phyloP scores from a whole-genome alignment of 805 yeast species.

The Saturnispora quitensis region DNA sequence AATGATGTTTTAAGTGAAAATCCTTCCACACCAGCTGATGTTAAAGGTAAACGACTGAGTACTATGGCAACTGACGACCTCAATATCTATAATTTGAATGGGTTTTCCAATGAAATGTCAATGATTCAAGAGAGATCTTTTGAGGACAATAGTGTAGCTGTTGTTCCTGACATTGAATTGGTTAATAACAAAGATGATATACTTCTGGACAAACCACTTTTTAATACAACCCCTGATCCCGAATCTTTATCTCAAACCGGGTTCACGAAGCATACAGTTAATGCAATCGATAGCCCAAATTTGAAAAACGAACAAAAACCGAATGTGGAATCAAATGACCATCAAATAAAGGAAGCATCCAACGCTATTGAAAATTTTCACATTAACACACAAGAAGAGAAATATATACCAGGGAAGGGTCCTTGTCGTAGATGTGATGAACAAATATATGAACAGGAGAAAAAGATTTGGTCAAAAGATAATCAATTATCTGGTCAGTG shows the following conservation, averaged over 20 bases:
- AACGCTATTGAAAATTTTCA: background rate
- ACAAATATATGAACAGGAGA: conserved; percentile 39
- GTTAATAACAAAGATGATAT: background rate
- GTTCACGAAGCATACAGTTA: conserved; percentile 17
- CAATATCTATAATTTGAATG: conserved; percentile 21
- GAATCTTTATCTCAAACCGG: conserved; percentile 9
- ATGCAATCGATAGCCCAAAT: conserved; percentile 15
- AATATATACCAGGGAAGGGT: conserved; percentile 54
- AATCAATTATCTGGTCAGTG: conserved; percentile 86
- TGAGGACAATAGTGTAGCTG: conserved; percentile 15
- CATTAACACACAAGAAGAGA: background rate
- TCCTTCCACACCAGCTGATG: background rate
- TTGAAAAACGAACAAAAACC: conserved; percentile 4
- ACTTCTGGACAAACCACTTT: background rate
- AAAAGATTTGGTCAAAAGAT: conserved; percentile 75
- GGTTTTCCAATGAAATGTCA: conserved; percentile 21
- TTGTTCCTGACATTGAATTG: conserved; percentile 4
- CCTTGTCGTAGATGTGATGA: conserved; percentile 70
- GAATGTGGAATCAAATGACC: background rate
- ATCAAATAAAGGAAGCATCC: background rate
- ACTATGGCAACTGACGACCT: conserved; percentile 26
- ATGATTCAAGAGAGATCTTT: conserved; percentile 28
- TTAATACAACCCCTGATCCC: background rate
- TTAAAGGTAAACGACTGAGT: conserved; percentile 14
- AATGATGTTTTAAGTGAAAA: background rate